Evolutionary conservation across 768 basidiomycete species (phyloP), one percentile per base, ranked within the genome.

Genomic region (Lactarius vividus): DNA sequence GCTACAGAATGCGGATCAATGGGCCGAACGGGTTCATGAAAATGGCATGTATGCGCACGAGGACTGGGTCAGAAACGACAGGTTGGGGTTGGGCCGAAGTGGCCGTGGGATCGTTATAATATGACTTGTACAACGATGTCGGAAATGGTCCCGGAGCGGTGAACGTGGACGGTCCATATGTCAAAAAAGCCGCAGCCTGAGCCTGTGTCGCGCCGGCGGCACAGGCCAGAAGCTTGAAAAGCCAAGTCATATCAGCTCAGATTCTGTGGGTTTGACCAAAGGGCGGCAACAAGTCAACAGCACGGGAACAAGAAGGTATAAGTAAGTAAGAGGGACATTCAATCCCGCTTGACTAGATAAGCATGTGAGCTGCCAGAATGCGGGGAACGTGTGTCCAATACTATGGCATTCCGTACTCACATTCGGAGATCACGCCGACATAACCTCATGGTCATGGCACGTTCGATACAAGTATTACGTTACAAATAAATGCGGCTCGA

Each of bases 31-130:
- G 37, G 40, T 1, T 57, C 31, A 33, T 16, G 5, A 42, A 42
- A 31, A 13, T 7, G 8, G 31, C 11, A 35, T 42, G 26, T 37
- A 44, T 55, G 57, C 74, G 63, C 68, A 89, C 89, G 31, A 82
- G 81, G 37, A 90, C 83, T 10, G 88, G 86, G 72, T 92, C 89
- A 16, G 88, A 84, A 42, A 92, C 82, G 65, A 90, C 81, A n/a
- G 89, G 90, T 75, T 92, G 90, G 4, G 85, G 85, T 72, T 92
- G 90, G 0, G 81, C 84, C 15, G 83, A 82, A 2, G 90, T 91
- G 37, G 84, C 86, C 1, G 88, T 91, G 37, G 90, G 88, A 68
- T 82, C 76, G 74, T 90, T 91, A 76, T 86, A 89, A 74, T 91
- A 92, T 59, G 79, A 72, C n/a, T 78, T 72, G 74, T 85, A 92